Evolutionary conservation across 73 alveolate genomes (phyloP).

Genomic region (Paramecium primaurelia): DNA sequence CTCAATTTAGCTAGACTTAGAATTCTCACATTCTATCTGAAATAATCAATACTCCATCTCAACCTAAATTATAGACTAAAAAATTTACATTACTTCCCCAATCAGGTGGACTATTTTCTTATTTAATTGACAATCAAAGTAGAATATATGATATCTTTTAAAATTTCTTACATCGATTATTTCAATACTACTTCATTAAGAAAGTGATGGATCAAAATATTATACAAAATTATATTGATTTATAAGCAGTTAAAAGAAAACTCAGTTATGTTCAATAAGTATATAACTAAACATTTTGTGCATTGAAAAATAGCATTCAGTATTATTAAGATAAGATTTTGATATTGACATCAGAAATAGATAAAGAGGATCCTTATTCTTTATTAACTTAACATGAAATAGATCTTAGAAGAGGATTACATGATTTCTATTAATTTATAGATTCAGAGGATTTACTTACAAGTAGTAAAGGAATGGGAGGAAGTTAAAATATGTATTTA

Average conservation of each 20-base stretch:
- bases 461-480: slow-evolving; percentile 4
- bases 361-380: slow-evolving; percentile 26
- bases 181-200: neutral
- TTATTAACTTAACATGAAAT: neutral
- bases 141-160: slow-evolving; percentile 4
- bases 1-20: neutral
- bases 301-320: slow-evolving; percentile 1
- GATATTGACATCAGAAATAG: neutral
- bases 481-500: neutral
- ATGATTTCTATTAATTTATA: neutral
- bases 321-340: neutral
- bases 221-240: neutral
- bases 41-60: neutral
- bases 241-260: neutral
- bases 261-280: neutral
- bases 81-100: neutral
- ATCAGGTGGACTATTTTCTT: neutral
- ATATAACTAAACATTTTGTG: neutral
- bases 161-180: neutral
- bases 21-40: slow-evolving; percentile 1
- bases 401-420: slow-evolving; percentile 19
- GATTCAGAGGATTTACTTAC: slow-evolving; percentile 17
- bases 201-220: neutral
- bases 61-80: neutral
- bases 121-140: neutral